Evolutionary conservation across 2,329 filamentous ascomycete genomes (phyloP), one percentile per base, ranked within the genome.

Genomic region (Aspergillus thermomutatus): DNA sequence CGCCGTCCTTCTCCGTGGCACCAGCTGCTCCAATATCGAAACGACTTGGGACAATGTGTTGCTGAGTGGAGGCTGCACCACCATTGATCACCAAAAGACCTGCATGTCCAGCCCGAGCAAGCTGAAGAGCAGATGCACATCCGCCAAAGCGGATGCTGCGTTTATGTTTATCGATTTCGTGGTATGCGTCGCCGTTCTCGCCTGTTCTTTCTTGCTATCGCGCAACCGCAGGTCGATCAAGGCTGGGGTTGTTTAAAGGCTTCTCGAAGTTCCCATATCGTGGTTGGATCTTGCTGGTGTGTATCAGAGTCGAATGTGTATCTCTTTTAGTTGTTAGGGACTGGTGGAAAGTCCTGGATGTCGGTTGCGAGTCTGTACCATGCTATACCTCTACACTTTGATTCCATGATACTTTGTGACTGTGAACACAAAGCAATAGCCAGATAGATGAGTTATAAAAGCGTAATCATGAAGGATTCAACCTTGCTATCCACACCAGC

Each of bases 131-230:
- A 58, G 63, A 7, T 69, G 66, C 47, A 56, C 52, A 2, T 60
- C 56, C 14, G 65, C 64, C 19, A 60, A 60, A 14, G 63, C 65
- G 3, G 61, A 67, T 40, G 49, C 50, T 23, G 61, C 61, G 5
- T 69, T 67, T 34, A 67, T 67, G 65, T 62, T 67, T 48, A 55
- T 67, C n/a, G 54, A 41, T 8, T 66, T 55, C 50, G 34, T 62
- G 27, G 50, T 57, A 2, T 67, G 59, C 27, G 5, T 62, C 7
- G 61, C 25, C 21, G 57, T 52, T 5, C 37, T 59, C 1, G 52
- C 9, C 25, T 60, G 40, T 25, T 48, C 49, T 4, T 53, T 59
- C 17, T 31, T 53, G 2, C 17, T 41, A n/a, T 21, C 37, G 3
- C 37, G 37, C 17, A 19, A 41, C 37, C 37, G 37, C 37, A 1